phyloP scores from a whole-genome alignment of 495 filamentous ascomycete species.

The Xylaria intraflava region DNA sequence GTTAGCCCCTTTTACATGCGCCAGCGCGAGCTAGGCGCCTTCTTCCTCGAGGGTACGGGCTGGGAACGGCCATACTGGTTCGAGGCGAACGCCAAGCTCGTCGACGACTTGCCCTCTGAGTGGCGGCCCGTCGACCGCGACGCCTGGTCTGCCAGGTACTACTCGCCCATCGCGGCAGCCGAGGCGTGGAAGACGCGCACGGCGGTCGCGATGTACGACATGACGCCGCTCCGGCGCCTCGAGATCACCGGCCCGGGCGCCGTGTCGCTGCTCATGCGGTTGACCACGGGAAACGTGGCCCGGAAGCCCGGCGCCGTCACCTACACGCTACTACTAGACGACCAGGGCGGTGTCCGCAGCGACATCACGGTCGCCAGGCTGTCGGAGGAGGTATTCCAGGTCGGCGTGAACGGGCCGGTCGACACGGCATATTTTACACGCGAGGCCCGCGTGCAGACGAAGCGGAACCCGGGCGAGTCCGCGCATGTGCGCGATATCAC shows the following conservation, averaged over 20 bases:
- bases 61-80: conserved; percentile 51
- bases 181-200: conserved; percentile 50
- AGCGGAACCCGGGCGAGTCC: conserved; percentile 19
- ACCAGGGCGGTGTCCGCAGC: conserved; percentile 30
- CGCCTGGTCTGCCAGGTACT: conserved; percentile 38
- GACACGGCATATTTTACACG: conserved; percentile 40
- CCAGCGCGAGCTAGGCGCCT: conserved; percentile 42
- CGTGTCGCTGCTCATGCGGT: conserved; percentile 35
- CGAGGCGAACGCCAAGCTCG: conserved; percentile 37
- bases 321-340: conserved; percentile 41
- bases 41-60: conserved; percentile 42
- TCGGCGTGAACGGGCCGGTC: conserved; percentile 39
- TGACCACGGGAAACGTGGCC: conserved; percentile 39
- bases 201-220: conserved; percentile 48
- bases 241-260: conserved; percentile 43
- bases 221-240: conserved; percentile 46
- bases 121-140: conserved; percentile 43
- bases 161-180: conserved; percentile 43
- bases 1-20: conserved; percentile 40
- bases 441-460: conserved; percentile 33
- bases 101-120: conserved; percentile 34
- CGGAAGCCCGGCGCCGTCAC: conserved; percentile 32
- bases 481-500: conserved; percentile 45
- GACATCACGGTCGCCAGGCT: conserved; percentile 29
- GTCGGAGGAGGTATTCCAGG: conserved; percentile 34